phyloP scores from a whole-genome alignment of 2,329 filamentous ascomycete species.

The Diatrype stigma region DNA sequence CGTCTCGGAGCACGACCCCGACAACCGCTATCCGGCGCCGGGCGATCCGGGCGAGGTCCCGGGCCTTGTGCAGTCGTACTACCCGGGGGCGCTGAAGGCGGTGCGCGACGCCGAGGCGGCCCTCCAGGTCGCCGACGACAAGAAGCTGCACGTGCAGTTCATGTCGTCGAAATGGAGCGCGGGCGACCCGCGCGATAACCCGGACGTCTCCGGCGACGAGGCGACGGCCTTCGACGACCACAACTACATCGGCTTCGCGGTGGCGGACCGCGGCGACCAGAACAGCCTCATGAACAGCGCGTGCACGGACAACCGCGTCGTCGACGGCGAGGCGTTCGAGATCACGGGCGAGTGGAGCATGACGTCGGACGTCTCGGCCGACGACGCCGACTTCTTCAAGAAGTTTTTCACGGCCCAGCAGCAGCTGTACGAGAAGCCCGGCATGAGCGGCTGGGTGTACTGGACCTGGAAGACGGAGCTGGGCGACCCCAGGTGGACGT shows the following conservation, averaged over 20 bases:
- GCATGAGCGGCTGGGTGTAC: conserved; percentile 18
- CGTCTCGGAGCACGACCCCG: conserved; percentile 30
- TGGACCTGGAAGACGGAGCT: conserved; percentile 21
- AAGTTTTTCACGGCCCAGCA: conserved; percentile 19
- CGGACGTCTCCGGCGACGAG: conserved; percentile 37
- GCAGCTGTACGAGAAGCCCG: conserved; percentile 20
- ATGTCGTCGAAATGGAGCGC: conserved; percentile 51
- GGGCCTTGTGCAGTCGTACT: conserved; percentile 38
- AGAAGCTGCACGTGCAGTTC: conserved; percentile 48
- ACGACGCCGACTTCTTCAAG: conserved; percentile 14
- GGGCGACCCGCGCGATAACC: conserved; percentile 42
- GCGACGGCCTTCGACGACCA: conserved; percentile 55
- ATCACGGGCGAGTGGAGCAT: conserved; percentile 22
- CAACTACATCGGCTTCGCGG: conserved; percentile 47
- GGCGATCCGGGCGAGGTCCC: conserved; percentile 15
- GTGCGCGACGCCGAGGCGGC: conserved; percentile 46
- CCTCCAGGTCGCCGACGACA: conserved; percentile 36
- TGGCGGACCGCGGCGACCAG: conserved; percentile 8
- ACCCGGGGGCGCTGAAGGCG: conserved; percentile 40
- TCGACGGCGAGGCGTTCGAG: conserved; percentile 12
- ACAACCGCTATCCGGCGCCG: conserved; percentile 20
- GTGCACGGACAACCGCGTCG: conserved; percentile 16
- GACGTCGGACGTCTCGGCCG: conserved; percentile 14
- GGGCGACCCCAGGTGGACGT: conserved; percentile 18
- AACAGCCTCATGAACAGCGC: conserved; percentile 16